These are phyloP conservation scores for Tillandsia fasciculata DNA, from an alignment of 176 grass and related monocot species.

Conservation along the genomic window DNA sequence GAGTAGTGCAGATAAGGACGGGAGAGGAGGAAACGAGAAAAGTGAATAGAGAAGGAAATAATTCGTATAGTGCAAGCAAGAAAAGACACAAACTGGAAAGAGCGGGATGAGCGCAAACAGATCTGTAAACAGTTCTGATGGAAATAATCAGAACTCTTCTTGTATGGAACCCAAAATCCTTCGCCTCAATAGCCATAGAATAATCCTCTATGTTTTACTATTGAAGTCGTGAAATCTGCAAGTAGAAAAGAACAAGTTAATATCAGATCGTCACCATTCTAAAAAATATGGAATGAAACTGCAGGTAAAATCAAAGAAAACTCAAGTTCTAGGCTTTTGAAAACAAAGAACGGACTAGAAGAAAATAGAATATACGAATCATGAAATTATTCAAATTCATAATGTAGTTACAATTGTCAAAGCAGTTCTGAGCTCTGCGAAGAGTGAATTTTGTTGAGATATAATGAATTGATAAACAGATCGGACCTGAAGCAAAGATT, in stretches of 20 bases:
- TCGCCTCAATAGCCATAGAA: not conserved
- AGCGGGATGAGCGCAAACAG: not conserved
- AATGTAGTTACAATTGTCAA: too few species aligned
- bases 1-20: slow-evolving; percentile 23
- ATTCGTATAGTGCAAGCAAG: slow-evolving; percentile 3
- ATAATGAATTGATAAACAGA: too few species aligned
- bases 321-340: not conserved
- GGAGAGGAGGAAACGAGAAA: slow-evolving; percentile 13
- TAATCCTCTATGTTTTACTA: not conserved
- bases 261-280: not conserved
- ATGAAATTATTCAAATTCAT: too few species aligned
- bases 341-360: too few species aligned
- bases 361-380: too few species aligned
- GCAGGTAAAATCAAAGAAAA: not conserved
- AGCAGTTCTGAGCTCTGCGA: too few species aligned
- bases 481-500: too few species aligned
- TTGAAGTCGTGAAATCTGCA: not conserved
- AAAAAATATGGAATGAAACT: not conserved
- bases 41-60: slow-evolving; percentile 15
- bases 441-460: too few species aligned
- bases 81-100: not conserved
- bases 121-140: not conserved
- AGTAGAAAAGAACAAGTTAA: not conserved
- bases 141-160: not conserved
- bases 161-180: not conserved